Base-by-base conservation (phyloP, 2,329 filamentous ascomycete species). In the Pseudogymnoascus sp. region DNA sequence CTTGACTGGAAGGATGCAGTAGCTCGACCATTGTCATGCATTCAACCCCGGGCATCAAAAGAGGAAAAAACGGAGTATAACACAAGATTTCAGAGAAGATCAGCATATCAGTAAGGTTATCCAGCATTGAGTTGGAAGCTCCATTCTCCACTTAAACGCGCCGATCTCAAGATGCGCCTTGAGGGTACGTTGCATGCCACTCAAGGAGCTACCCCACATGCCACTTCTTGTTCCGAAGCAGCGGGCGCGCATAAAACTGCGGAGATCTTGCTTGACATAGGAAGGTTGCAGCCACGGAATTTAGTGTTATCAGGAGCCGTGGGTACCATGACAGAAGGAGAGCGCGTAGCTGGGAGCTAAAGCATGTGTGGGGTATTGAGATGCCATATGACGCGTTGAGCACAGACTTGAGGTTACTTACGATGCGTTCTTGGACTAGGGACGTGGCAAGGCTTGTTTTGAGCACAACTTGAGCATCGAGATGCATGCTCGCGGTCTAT, bases 401-500 rank as follows among this genome's bases (percentile, higher is more conserved):
- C 25, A 16, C n/a, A 31, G n/a, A 31, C 25, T 53, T 31, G n/a
- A 31, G 14, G 14, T 31, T 31, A 53, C 46, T 53, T 53, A 53
- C 46, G 7, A 53, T 53, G 25, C 2, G 46, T 1, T 53, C 25
- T n/a, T n/a, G 25, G 46, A 31, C 2, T 3, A 53, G 25, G n/a
- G 46, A 53, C 25, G 46, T n/a, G 5, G 46, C n/a, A 53, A 53
- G 46, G 25, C 46, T 16, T 53, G 23, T 53, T 53, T 53, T 53
- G 46, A 53, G 43, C 25, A 53, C 25, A 18, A 8, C 25, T n/a
- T 53, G 46, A 18, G 46, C 14, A 53, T 53, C n/a, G 25, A 31
- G 46, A 31, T 53, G 46, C 46, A 53, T 53, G 46, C n/a, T 9
- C 14, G n/a, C n/a, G 25, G 31, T 31, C 7, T 31, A 16, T 31